Evolutionary conservation across 331 rosid species (phyloP).

Genomic region (Telfairia occidentalis): DNA sequence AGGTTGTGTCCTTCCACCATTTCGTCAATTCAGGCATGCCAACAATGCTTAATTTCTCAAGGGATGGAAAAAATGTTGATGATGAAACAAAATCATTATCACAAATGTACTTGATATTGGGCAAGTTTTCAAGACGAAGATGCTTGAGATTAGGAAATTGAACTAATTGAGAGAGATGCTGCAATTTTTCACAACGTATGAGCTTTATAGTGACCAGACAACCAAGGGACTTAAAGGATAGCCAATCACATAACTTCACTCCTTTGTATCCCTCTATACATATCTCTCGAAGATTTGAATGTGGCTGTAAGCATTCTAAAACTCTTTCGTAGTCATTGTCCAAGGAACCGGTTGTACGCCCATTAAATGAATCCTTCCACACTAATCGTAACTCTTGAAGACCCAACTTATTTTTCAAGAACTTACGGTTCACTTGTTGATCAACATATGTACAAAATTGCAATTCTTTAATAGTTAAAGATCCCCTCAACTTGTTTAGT

Average conservation of each 20-base stretch:
- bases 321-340: background rate
- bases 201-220: background rate
- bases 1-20: background rate
- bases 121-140: background rate
- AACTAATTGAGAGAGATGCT: background rate
- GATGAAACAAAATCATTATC: background rate
- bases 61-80: background rate
- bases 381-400: background rate
- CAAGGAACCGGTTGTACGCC: background rate
- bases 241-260: background rate
- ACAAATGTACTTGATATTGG: background rate
- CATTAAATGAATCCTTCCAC: background rate
- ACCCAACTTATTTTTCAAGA: background rate
- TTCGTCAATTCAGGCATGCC: background rate
- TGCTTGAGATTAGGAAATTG: slow-evolving; percentile 2
- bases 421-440: background rate
- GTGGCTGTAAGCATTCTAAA: background rate
- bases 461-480: background rate
- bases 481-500: background rate
- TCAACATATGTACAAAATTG: background rate
- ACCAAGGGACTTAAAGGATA: background rate
- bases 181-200: background rate
- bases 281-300: background rate
- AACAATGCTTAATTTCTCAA: background rate
- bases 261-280: background rate